Conservation (phyloP, 2,329 filamentous ascomycete species). For the Monosporascus sp. region DNA sequence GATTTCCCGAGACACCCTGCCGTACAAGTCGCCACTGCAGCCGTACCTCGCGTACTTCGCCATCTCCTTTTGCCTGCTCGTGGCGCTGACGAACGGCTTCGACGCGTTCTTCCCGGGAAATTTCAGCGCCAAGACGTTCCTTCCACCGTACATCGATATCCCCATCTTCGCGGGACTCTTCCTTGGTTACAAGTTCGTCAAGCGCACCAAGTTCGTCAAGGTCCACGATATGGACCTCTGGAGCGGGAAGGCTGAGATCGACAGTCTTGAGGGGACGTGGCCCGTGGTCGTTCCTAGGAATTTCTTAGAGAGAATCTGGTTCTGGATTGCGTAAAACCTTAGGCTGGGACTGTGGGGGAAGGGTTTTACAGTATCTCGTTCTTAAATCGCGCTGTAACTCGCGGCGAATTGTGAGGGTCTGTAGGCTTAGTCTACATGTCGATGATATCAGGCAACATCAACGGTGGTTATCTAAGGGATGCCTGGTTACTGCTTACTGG, state of each 20-base stretch:
- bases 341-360: too few relatives aligned
- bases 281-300: conserved; percentile 30
- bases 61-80: conserved; percentile 54
- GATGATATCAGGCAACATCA: too few relatives aligned
- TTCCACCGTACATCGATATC: conserved; percentile 66
- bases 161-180: conserved; percentile 61
- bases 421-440: too few relatives aligned
- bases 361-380: too few relatives aligned
- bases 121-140: conserved; percentile 45
- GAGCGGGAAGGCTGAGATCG: conserved; percentile 35
- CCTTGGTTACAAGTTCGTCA: conserved; percentile 61
- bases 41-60: conserved; percentile 64
- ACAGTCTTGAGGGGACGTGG: conserved; percentile 33
- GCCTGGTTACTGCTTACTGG: too few relatives aligned
- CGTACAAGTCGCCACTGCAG: conserved; percentile 61
- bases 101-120: conserved; percentile 60
- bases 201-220: conserved; percentile 47
- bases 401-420: too few relatives aligned
- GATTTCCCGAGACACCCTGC: conserved; percentile 56
- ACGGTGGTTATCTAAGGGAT: too few relatives aligned
- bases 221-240: conserved; percentile 34
- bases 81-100: conserved; percentile 69
- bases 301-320: conserved; percentile 34
- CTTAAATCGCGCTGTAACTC: too few relatives aligned
- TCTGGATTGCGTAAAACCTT: conserved; percentile 31